A percentile compares a stretch with the other conserved stretches of the same genome.
Conservation (phyloP, 2,329 filamentous ascomycete species). For the Fusarium foetens region DNA sequence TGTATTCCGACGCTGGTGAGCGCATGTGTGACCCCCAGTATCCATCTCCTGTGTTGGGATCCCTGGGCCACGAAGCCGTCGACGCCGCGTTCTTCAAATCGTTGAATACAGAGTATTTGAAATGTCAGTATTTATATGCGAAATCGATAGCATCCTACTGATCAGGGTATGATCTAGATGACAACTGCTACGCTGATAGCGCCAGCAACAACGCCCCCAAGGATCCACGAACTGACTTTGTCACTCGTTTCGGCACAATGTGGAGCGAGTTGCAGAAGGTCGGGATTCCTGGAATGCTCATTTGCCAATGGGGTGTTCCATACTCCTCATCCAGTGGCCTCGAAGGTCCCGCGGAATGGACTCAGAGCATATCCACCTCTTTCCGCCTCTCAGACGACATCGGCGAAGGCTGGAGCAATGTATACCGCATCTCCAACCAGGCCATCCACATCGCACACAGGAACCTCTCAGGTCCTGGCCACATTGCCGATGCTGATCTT, state of each 20-base stretch:
- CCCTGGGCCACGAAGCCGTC: background rate
- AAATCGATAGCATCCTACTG: background rate
- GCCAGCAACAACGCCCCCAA: background rate
- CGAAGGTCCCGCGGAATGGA: background rate
- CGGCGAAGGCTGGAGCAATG: background rate
- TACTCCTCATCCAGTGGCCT: background rate
- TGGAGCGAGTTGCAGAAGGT: background rate
- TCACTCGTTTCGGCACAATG: background rate
- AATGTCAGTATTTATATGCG: background rate
- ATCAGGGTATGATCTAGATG: background rate
- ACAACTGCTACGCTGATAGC: background rate
- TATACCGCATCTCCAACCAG: background rate
- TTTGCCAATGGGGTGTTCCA: background rate
- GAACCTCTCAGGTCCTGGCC: background rate
- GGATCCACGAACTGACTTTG: background rate
- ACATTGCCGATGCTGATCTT: background rate
- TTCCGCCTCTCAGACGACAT: background rate
- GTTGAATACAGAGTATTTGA: background rate
- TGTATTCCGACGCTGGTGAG: background rate
- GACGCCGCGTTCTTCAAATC: background rate
- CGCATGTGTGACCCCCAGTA: background rate
- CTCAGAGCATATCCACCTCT: background rate
- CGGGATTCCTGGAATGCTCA: background rate
- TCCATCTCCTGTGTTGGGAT: background rate
- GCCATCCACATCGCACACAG: background rate